These are phyloP conservation scores for Hura crepitans DNA, from an alignment of 441 rosid genomes.

Conservation along the genomic window DNA sequence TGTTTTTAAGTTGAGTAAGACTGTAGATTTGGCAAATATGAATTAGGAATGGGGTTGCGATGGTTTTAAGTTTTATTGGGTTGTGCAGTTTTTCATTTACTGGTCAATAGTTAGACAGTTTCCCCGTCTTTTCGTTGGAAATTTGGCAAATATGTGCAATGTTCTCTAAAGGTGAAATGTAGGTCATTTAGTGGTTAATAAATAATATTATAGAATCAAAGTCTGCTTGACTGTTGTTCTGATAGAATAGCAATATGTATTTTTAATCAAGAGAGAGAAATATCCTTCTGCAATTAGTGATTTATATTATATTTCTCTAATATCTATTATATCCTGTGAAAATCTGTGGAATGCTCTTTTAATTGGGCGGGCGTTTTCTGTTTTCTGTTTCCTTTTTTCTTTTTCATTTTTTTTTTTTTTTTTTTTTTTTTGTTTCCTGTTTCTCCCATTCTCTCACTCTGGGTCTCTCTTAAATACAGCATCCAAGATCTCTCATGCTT, in stretches of 20 bases:
- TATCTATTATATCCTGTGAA: not conserved
- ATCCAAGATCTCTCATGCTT: not conserved
- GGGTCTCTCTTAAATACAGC: not conserved
- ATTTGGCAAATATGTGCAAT: not conserved
- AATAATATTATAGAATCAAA: not conserved
- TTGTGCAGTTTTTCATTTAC: not conserved
- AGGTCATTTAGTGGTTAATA: not conserved
- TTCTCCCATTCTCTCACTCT: not conserved
- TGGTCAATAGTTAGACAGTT: not conserved
- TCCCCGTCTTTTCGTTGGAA: not conserved
- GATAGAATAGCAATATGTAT: not conserved
- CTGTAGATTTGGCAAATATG: slow-evolving; percentile 3
- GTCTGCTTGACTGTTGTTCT: not conserved
- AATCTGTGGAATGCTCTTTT: not conserved
- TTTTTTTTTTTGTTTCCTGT: not conserved
- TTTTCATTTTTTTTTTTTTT: not conserved
- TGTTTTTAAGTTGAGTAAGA: not conserved
- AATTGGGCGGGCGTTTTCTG: not conserved
- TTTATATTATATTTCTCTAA: slow-evolving; percentile 1
- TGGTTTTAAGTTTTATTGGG: not conserved
- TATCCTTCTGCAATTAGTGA: not conserved
- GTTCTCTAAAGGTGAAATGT: not conserved
- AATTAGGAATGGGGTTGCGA: not conserved
- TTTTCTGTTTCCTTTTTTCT: not conserved
- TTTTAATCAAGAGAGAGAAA: not conserved